phyloP scores from a whole-genome alignment of 805 yeast genomes.

The Nakazawaea populi region DNA sequence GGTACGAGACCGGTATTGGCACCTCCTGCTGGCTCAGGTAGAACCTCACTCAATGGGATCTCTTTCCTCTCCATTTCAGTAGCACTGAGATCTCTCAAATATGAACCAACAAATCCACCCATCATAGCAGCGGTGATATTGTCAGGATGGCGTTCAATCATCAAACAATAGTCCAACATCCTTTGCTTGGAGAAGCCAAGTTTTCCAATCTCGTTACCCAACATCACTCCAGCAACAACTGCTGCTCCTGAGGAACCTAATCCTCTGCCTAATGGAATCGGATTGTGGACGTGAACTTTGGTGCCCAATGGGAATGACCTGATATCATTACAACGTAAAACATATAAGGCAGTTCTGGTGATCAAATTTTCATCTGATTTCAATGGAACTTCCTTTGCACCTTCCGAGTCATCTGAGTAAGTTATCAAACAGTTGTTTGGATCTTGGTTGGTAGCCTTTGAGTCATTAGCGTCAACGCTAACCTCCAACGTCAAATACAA shows the following conservation, averaged over 20 bases:
- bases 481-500: conserved; percentile 69
- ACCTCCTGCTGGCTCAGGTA: conserved; percentile 74
- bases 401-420: conserved; percentile 69
- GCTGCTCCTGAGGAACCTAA: conserved; percentile 98
- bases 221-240: conserved; percentile 91
- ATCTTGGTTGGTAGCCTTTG: conserved; percentile 43
- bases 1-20: conserved; percentile 64
- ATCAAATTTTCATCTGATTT: conserved; percentile 75
- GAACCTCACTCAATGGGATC: conserved; percentile 78
- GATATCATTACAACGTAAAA: conserved; percentile 76
- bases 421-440: conserved; percentile 63
- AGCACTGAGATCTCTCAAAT: conserved; percentile 70
- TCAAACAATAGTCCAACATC: conserved; percentile 87
- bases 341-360: conserved; percentile 89
- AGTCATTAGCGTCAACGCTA: conserved; percentile 44
- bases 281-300: conserved; percentile 71
- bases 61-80: conserved; percentile 70
- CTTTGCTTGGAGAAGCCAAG: conserved; percentile 70
- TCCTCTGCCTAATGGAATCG: conserved; percentile 95
- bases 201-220: conserved; percentile 81
- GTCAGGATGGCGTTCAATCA: conserved; percentile 98
- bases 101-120: conserved; percentile 98
- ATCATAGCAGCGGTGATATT: conserved; percentile 98
- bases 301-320: conserved; percentile 81
- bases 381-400: conserved; percentile 75